Evolutionary conservation across 768 basidiomycete species (phyloP), one percentile per base, ranked within the genome.

Genomic region (Leccinum incarnatum): DNA sequence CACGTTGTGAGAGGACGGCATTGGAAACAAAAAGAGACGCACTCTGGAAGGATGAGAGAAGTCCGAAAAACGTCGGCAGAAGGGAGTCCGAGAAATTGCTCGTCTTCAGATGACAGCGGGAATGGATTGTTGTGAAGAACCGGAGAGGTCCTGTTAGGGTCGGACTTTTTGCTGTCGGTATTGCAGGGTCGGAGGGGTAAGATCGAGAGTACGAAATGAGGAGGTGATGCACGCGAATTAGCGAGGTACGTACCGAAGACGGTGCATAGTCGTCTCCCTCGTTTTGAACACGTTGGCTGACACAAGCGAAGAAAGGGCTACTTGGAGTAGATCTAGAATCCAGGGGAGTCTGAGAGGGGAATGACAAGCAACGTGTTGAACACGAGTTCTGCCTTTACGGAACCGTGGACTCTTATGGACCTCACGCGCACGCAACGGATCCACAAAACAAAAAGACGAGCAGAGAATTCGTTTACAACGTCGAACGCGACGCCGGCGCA

Each of bases 11-110:
- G 60, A 58, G 60, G 34, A 47, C 21, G 36, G 1, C 29, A 55
- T 54, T 59, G 17, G 46, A 47, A 50, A 59, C 4, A 51, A 59
- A 53, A 21, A 56, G 52, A 61, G 45, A 78, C 89, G 77, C 75
- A 94, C 92, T 88, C 89, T 71, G 90, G 90, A 51, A 94, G 75
- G 66, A 94, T 92, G 69, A 88, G 81, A 59, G 91, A 92, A 30
- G 92, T 91, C 67, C 92, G 88, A 77, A 94, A 94, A 74, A 91
- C 85, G 77, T 82, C 84, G 47, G 79, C 76, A 9, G 87, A 81
- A 54, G 89, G 87, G 17, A 93, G 79, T 62, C 81, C 78, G 51
- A 82, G 83, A 2, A 85, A 75, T 51, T 70, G 62, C 48, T 77
- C 77, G 59, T 74, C 75, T 46, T 77, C 71, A 62, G 72, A 64